A percentile compares a stretch with the other conserved stretches of the same genome.
Conservation (phyloP, 129 eudicot genomes). For the Cynara cardunculus region DNA sequence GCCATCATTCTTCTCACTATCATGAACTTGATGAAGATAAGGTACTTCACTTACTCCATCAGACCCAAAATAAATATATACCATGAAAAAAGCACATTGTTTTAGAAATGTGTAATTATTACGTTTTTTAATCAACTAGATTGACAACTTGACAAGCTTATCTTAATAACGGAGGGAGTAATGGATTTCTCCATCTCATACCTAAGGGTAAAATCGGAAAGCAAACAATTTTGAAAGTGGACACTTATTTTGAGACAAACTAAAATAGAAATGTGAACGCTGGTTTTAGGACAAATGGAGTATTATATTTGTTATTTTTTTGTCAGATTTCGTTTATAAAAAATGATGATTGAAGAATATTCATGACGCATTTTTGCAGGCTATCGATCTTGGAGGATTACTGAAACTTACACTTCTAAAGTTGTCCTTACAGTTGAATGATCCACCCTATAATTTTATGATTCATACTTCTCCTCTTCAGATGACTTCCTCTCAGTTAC, state of each 20-base stretch:
- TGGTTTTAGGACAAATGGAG: background rate
- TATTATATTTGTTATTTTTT: background rate
- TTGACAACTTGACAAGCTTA: background rate
- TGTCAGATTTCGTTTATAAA: background rate
- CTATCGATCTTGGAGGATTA: conserved; percentile 76
- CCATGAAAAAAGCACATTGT: background rate
- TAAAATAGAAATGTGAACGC: background rate
- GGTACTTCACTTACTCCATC: conserved; percentile 36
- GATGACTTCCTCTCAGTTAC: conserved; percentile 37
- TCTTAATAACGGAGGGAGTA: background rate
- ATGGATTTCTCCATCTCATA: background rate
- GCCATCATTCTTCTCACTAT: conserved; percentile 72
- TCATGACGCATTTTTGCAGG: conserved; percentile 47
- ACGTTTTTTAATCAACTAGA: no score
- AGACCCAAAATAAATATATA: background rate
- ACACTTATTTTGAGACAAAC: background rate
- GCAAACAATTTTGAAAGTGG: background rate
- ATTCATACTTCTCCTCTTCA: conserved; percentile 77
- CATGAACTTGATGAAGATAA: conserved; percentile 64
- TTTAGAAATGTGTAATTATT: background rate
- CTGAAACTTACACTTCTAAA: conserved; percentile 74
- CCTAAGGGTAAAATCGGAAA: background rate
- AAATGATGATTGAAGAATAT: background rate
- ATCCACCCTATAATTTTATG: conserved; percentile 94
- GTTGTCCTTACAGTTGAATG: conserved; percentile 69